Evolutionary conservation across 306 rosid genomes (phyloP).

Genomic region (Nissolia schottii): DNA sequence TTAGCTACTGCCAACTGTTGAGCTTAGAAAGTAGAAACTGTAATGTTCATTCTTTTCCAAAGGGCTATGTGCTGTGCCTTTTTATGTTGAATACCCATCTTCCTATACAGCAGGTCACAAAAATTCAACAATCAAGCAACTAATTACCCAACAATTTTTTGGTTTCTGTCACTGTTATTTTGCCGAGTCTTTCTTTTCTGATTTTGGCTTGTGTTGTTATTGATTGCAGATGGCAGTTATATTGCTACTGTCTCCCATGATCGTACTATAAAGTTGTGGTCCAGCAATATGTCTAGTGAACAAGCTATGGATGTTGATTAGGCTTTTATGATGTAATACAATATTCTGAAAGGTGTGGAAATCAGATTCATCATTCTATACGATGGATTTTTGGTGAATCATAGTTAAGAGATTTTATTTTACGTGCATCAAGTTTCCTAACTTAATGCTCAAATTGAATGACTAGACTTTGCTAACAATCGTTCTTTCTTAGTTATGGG

Average conservation of each 20-base stretch:
- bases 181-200: not conserved
- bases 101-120: not conserved
- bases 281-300: constrained; percentile 38
- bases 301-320: constrained; percentile 67
- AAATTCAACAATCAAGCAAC: not conserved
- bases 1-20: too few species aligned
- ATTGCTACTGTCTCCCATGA: constrained; percentile 82
- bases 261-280: constrained; percentile 86
- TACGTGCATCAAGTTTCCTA: not conserved
- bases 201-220: constrained; percentile 19
- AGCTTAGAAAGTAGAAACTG: not conserved
- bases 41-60: not conserved
- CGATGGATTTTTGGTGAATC: not conserved
- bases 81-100: not conserved
- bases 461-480: not conserved
- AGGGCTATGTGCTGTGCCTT: not conserved
- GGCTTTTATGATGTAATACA: constrained; percentile 13
- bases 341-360: constrained; percentile 16
- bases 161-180: constrained; percentile 5
- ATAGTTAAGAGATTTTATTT: not conserved
- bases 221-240: constrained; percentile 64
- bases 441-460: not conserved
- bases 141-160: not conserved
- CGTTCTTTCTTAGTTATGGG: too few species aligned
- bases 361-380: not conserved